phyloP scores from a whole-genome alignment of 202 grass and related monocot genomes.

The Carex sylvatica region DNA sequence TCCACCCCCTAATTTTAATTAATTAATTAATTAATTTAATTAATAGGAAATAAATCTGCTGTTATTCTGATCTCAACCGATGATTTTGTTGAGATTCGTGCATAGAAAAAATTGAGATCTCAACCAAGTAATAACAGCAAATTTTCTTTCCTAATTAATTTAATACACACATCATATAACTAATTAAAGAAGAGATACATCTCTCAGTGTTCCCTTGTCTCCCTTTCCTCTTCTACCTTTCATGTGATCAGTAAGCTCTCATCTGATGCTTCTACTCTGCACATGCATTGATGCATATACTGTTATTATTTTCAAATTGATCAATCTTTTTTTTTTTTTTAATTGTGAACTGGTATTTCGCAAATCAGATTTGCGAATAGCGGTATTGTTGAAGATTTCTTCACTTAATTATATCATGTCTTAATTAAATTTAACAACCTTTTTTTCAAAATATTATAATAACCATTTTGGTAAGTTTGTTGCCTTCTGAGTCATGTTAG shows the following conservation, averaged over 20 bases:
- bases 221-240: slow-evolving; percentile 2
- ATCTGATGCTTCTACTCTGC: not conserved
- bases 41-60: too few relatives aligned
- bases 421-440: too few relatives aligned
- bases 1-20: not conserved
- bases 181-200: not conserved
- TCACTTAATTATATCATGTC: too few relatives aligned
- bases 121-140: too few relatives aligned
- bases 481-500: not conserved
- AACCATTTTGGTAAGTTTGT: not conserved
- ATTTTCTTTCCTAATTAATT: not conserved
- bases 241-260: slow-evolving; percentile 9
- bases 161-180: not conserved
- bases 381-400: too few relatives aligned
- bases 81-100: too few relatives aligned
- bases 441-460: too few relatives aligned
- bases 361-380: not conserved
- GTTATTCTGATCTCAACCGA: too few relatives aligned
- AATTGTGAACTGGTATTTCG: not conserved
- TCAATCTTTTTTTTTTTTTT: not conserved
- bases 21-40: too few relatives aligned
- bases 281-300: not conserved
- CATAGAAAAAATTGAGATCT: too few relatives aligned
- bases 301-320: not conserved
- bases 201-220: slow-evolving; percentile 14